phyloP scores from a whole-genome alignment of 2,329 filamentous ascomycete genomes.

The Penicillium sp. region DNA sequence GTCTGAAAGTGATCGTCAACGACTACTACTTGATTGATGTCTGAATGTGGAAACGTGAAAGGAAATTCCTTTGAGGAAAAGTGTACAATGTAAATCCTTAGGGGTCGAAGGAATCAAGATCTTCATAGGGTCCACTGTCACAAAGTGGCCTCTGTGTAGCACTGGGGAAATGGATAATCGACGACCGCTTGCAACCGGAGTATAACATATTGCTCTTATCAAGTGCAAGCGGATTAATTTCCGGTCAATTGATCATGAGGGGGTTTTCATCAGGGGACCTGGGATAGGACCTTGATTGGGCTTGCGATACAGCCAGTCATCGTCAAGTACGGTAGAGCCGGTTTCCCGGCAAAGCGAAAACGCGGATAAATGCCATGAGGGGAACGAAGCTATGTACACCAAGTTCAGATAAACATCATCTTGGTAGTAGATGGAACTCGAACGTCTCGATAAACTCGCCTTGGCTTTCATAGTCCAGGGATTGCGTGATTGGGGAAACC shows the following conservation, averaged over 20 bases:
- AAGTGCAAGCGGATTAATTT: background rate
- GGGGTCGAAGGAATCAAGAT: background rate
- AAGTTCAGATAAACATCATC: background rate
- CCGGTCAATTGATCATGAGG: background rate
- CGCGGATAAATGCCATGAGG: background rate
- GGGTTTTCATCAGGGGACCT: background rate
- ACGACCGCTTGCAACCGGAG: background rate
- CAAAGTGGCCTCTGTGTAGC: background rate
- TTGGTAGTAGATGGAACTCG: too few relatives aligned
- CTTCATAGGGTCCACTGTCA: background rate
- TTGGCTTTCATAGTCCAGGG: conserved; percentile 3
- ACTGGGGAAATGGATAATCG: background rate
- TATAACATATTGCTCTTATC: background rate
- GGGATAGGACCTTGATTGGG: background rate
- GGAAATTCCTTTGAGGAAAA: background rate
- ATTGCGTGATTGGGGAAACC: conserved; percentile 3
- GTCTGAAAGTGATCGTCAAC: background rate
- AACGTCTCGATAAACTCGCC: conserved; percentile 6
- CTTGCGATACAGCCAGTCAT: conserved; percentile 15
- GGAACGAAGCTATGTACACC: background rate
- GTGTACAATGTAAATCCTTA: background rate
- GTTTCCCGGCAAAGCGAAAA: conserved; percentile 12
- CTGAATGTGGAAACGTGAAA: background rate
- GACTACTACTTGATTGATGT: background rate
- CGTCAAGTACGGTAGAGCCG: conserved; percentile 16